phyloP scores from a whole-genome alignment of 2,329 filamentous ascomycete genomes.

The Pseudonectria foliicola region DNA sequence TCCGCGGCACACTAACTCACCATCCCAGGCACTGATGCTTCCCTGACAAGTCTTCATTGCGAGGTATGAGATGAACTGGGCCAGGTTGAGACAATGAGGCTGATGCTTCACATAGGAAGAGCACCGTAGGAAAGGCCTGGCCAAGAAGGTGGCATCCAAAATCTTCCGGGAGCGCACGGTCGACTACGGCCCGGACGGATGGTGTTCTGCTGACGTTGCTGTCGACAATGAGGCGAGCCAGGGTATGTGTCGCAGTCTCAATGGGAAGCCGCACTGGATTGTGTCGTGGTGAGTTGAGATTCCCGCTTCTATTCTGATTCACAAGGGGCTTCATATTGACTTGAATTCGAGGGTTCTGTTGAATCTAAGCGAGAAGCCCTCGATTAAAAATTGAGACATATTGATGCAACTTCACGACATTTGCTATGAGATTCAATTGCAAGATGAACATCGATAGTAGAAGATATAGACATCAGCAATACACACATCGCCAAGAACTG shows the following conservation, averaged over 20 bases:
- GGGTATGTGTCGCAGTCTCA: slow-evolving; percentile 54
- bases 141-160: slow-evolving; percentile 52
- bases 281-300: slow-evolving; percentile 49
- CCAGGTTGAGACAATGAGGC: background rate
- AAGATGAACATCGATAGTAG: too few species aligned
- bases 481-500: too few species aligned
- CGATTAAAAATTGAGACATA: background rate
- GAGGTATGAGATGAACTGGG: slow-evolving; percentile 33
- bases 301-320: background rate
- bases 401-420: too few species aligned
- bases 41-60: slow-evolving; percentile 53
- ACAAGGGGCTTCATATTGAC: too few species aligned
- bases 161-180: slow-evolving; percentile 45
- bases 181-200: slow-evolving; percentile 41
- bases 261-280: slow-evolving; percentile 48
- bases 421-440: too few species aligned
- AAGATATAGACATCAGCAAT: too few species aligned
- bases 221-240: slow-evolving; percentile 53
- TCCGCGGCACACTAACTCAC: slow-evolving; percentile 2
- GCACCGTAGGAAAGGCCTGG: slow-evolving; percentile 56
- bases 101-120: slow-evolving; percentile 28
- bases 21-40: slow-evolving; percentile 47
- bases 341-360: slow-evolving; percentile 13
- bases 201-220: slow-evolving; percentile 58
- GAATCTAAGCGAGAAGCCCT: slow-evolving; percentile 6